Percentiles rank a stretch among this genome's conserved stretches.
phyloP scores from a whole-genome alignment of 257 asterid species.

The Paulownia fortunei region DNA sequence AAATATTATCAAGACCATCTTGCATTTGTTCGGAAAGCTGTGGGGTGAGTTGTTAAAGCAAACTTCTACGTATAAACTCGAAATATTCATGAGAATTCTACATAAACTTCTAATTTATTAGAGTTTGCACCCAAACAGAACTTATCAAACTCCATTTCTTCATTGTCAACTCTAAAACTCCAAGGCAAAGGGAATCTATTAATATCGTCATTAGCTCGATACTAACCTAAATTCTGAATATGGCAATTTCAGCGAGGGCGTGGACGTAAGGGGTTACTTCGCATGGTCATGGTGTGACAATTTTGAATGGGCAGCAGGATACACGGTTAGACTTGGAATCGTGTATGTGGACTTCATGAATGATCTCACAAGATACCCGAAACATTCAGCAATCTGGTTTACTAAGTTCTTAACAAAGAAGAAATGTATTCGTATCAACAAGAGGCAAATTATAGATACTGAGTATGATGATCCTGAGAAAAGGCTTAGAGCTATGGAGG shows the following conservation, averaged over 20 bases:
- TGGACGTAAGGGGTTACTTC: constrained; percentile 33
- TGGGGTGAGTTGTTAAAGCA: constrained; percentile 15
- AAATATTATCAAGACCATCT: constrained; percentile 8
- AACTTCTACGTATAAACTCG: background rate
- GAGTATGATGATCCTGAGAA: background rate
- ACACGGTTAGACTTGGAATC: constrained; percentile 30
- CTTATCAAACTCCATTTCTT: too few relatives aligned
- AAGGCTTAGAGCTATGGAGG: background rate
- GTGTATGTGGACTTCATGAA: constrained; percentile 26
- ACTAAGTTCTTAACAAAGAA: background rate
- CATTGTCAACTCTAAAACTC: too few relatives aligned
- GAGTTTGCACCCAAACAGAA: too few relatives aligned
- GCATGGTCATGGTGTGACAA: constrained; percentile 36
- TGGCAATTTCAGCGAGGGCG: background rate
- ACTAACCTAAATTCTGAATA: background rate
- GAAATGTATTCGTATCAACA: background rate
- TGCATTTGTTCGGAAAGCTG: background rate
- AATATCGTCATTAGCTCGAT: background rate
- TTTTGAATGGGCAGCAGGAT: constrained; percentile 32
- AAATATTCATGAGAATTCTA: too few relatives aligned
- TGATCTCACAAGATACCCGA: constrained; percentile 16
- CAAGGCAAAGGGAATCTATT: too few relatives aligned
- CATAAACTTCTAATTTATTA: too few relatives aligned
- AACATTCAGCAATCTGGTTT: background rate
- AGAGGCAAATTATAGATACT: background rate